Percentiles rank a stretch among this genome's conserved stretches.
These are phyloP conservation scores for Orbilia ellipsospora DNA, from an alignment of 2,329 filamentous ascomycete species.

Conservation along the genomic window DNA sequence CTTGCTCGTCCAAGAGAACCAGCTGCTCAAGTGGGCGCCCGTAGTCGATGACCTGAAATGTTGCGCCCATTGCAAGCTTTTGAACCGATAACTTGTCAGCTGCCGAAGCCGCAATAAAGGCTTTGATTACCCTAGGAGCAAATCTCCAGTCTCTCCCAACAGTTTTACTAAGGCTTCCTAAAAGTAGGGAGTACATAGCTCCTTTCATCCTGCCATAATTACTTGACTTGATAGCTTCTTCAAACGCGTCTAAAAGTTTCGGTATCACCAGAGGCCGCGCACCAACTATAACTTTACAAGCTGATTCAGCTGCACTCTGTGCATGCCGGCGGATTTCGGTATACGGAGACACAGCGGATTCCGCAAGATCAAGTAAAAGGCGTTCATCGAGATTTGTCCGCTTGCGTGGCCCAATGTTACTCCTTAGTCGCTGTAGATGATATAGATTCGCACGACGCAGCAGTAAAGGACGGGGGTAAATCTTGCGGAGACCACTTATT, in stretches of 20 bases:
- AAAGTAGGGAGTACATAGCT: slow-evolving; percentile 87
- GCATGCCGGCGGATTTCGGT: slow-evolving; percentile 95
- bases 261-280: slow-evolving; percentile 90
- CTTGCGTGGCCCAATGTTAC: slow-evolving; percentile 87
- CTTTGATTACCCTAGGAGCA: slow-evolving; percentile 85
- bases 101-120: slow-evolving; percentile 88
- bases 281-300: slow-evolving; percentile 88
- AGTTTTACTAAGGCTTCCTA: slow-evolving; percentile 87
- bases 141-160: slow-evolving; percentile 93
- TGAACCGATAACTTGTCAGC: slow-evolving; percentile 97
- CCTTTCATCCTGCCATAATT: slow-evolving; percentile 96
- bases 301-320: slow-evolving; percentile 90
- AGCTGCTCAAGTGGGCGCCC: slow-evolving; percentile 87
- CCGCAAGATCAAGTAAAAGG: slow-evolving; percentile 84
- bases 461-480: slow-evolving; percentile 90
- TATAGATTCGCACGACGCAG: slow-evolving; percentile 94
- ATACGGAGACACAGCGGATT: slow-evolving; percentile 90
- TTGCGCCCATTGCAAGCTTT: slow-evolving; percentile 80
- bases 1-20: slow-evolving; percentile 79
- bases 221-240: slow-evolving; percentile 78
- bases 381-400: slow-evolving; percentile 90
- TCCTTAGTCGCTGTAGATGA: slow-evolving; percentile 90
- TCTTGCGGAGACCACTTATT: slow-evolving; percentile 89
- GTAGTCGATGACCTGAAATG: slow-evolving; percentile 91
- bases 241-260: slow-evolving; percentile 80